Percentiles rank a stretch among this genome's conserved stretches.
Conservation (phyloP, 148 eudicot species). For the Talinum fruticosum region DNA sequence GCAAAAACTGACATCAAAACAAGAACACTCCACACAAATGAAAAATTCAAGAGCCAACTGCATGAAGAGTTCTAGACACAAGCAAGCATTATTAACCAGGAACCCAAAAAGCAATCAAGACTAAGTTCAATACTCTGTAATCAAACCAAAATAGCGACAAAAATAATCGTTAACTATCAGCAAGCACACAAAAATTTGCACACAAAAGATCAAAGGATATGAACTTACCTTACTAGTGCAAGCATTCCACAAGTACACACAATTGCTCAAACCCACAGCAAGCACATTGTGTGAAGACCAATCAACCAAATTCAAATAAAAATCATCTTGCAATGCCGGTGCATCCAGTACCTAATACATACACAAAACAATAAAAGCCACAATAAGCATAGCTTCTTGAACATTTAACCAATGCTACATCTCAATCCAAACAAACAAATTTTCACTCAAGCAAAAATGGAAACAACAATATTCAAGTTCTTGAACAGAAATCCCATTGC, state of each 20-base stretch:
- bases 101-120: not conserved
- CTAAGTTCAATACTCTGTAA: not conserved
- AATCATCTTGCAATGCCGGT: constrained; percentile 95
- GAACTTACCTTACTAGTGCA: constrained; percentile 80
- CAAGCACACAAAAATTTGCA: not conserved
- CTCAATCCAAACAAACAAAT: not conserved
- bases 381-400: not conserved
- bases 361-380: constrained; percentile 9
- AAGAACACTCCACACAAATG: not conserved
- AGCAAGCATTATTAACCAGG: not conserved
- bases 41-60: not conserved
- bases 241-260: constrained; percentile 94
- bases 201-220: not conserved
- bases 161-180: not conserved
- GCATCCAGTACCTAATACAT: constrained; percentile 79
- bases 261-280: constrained; percentile 82
- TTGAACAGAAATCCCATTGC: not conserved
- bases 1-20: constrained; percentile 1
- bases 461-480: not conserved
- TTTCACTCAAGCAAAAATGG: not conserved
- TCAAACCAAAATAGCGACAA: not conserved
- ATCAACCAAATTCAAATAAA: constrained; percentile 89
- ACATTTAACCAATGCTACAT: not conserved
- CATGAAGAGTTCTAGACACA: not conserved
- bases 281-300: constrained; percentile 86